Evolutionary conservation across 2,329 filamentous ascomycete species (phyloP), one percentile per base, ranked within the genome.

Genomic region (Apiospora hydei): DNA sequence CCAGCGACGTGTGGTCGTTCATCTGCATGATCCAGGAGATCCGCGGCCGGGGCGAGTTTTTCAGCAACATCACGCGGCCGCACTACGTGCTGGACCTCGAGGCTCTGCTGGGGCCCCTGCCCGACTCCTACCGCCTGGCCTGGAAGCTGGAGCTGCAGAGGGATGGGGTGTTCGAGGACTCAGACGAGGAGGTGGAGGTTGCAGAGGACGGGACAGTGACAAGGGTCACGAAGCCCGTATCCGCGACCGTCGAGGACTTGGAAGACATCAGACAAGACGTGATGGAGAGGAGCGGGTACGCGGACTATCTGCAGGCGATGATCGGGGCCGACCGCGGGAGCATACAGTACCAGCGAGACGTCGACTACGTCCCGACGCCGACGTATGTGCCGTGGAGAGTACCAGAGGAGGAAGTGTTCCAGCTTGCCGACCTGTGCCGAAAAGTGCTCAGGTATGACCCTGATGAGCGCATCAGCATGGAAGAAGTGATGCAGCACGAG

Each of bases 381-480:
- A 68, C 41, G 18, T 13, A 30, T 21, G 44, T 30, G 26, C 43
- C 66, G 66, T 68, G 66, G 66, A 68, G 51, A 24, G 16, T 70
- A 10, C 70, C 57, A 11, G 43, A 47, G 18, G 26, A 51, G 7
- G 70, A 71, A 34, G 66, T 71, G 2, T 38, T 24, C 38, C 34
- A 44, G 14, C 70, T 71, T 11, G 64, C 70, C n/a, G 66, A 69
- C 11, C 66, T 71, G n/a, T 24, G 34, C 38, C 7, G 16, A 16
- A 69, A 61, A 47, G 49, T 61, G 18, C 53, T 71, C 8, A 69
- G 34, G 43, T 69, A 71, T 51, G 26, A 68, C n/a, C 70, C 46
- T 0, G 44, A 61, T 1, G 47, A 68, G 34, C 53, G 70, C n/a
- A 71, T 71, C 43, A 41, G 24, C n/a, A 61, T 69, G 0, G 13